phyloP scores from a whole-genome alignment of 495 filamentous ascomycete genomes.

The Zalerion maritima region DNA sequence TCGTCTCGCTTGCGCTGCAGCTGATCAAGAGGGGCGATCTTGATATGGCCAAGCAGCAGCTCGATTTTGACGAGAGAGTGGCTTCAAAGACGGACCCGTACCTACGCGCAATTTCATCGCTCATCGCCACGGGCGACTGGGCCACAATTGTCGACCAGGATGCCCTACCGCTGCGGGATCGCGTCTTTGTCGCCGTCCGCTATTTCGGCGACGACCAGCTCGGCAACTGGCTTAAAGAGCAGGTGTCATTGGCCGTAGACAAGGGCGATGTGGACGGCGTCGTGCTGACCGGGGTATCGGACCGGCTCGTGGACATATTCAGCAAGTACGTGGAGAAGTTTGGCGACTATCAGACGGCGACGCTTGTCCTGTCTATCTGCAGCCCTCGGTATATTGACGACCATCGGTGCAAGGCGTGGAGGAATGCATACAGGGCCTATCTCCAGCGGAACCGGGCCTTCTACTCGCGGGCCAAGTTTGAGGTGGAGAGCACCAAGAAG shows the following conservation, averaged over 20 bases:
- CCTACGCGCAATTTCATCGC: slow-evolving; percentile 78
- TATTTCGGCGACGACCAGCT: slow-evolving; percentile 71
- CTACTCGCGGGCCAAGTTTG: slow-evolving; percentile 44
- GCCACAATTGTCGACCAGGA: slow-evolving; percentile 62
- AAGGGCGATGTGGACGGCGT: slow-evolving; percentile 81
- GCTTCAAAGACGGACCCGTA: slow-evolving; percentile 59
- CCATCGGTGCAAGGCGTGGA: slow-evolving; percentile 61
- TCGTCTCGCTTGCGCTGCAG: slow-evolving; percentile 38
- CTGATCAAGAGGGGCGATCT: slow-evolving; percentile 26
- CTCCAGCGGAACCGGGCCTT: slow-evolving; percentile 51
- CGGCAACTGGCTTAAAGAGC: slow-evolving; percentile 50
- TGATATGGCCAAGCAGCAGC: slow-evolving; percentile 15
- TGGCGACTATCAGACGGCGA: slow-evolving; percentile 78
- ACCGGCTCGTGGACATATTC: slow-evolving; percentile 66
- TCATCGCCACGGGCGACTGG: slow-evolving; percentile 83
- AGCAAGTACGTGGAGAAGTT: slow-evolving; percentile 78
- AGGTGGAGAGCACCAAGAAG: slow-evolving; percentile 42
- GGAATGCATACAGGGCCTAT: slow-evolving; percentile 62
- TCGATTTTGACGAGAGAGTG: slow-evolving; percentile 32
- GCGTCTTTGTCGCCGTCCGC: slow-evolving; percentile 71
- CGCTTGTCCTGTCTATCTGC: slow-evolving; percentile 67
- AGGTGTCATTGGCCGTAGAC: slow-evolving; percentile 46
- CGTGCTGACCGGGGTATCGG: slow-evolving; percentile 70
- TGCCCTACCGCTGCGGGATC: slow-evolving; percentile 71
- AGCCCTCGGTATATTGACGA: slow-evolving; percentile 72